phyloP scores from a whole-genome alignment of 805 yeast genomes.

The Scheffersomyces spartinae region DNA sequence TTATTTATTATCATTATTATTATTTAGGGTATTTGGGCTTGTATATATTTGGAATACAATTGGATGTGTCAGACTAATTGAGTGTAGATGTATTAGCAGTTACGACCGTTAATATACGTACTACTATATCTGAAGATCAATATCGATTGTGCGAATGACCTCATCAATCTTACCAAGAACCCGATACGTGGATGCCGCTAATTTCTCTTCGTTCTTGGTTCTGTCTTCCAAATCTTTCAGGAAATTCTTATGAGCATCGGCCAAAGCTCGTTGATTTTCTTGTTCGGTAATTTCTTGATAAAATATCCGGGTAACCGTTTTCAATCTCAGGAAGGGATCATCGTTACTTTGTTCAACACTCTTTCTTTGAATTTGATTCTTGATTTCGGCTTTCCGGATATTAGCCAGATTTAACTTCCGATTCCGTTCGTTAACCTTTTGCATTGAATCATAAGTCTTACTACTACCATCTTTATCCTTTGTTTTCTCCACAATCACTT shows the following conservation, averaged over 20 bases:
- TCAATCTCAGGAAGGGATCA: slow-evolving; percentile 85
- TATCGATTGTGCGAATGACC: slow-evolving; percentile 32
- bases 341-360: slow-evolving; percentile 14
- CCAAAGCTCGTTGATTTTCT: slow-evolving; percentile 49
- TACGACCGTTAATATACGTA: no score
- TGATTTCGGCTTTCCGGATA: slow-evolving; percentile 69
- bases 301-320: slow-evolving; percentile 78
- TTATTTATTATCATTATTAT: no score
- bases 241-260: slow-evolving; percentile 38
- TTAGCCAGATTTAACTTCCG: slow-evolving; percentile 68
- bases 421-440: slow-evolving; percentile 72
- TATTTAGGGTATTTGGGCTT: no score
- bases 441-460: slow-evolving; percentile 22
- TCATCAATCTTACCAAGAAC: slow-evolving; percentile 47
- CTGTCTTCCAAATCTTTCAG: slow-evolving; percentile 11
- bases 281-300: slow-evolving; percentile 47
- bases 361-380: slow-evolving; percentile 45
- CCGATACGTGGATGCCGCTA: slow-evolving; percentile 42
- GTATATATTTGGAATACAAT: no score
- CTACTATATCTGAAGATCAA: slow-evolving; percentile 23
- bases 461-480: slow-evolving; percentile 28
- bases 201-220: slow-evolving; percentile 22
- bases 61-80: no score
- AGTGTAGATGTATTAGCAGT: no score
- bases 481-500: slow-evolving; percentile 35